Percentiles rank a stretch among this genome's conserved stretches.
These are phyloP conservation scores for Yarrowia bubula DNA, from an alignment of 805 yeast species.

Conservation along the genomic window DNA sequence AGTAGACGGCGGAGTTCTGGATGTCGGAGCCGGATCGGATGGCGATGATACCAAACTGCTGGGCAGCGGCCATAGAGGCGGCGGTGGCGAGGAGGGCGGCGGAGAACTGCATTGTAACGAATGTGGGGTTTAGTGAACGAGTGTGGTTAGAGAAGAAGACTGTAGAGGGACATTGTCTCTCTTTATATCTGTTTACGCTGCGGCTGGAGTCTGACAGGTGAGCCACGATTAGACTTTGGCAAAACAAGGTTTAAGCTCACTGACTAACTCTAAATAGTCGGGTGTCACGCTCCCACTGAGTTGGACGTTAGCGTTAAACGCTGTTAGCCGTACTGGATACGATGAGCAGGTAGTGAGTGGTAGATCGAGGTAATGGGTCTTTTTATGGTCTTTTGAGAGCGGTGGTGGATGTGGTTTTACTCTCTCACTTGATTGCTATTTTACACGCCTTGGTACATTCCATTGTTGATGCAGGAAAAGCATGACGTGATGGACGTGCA, in stretches of 20 bases:
- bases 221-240: too few relatives aligned
- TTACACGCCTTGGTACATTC: neutral
- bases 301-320: neutral
- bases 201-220: too few relatives aligned
- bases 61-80: conserved; percentile 11
- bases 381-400: neutral
- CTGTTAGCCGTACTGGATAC: neutral
- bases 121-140: neutral
- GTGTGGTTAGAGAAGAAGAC: neutral
- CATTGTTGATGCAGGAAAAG: conserved; percentile 1
- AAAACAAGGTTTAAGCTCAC: too few relatives aligned
- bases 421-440: too few relatives aligned
- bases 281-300: too few relatives aligned
- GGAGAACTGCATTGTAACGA: conserved; percentile 23
- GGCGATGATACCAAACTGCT: conserved; percentile 19
- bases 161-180: neutral
- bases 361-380: neutral
- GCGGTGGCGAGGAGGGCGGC: conserved; percentile 15
- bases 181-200: too few relatives aligned
- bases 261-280: too few relatives aligned
- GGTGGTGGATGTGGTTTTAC: too few relatives aligned
- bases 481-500: conserved; percentile 17
- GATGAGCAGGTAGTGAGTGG: too few relatives aligned
- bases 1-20: conserved; percentile 23
- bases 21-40: conserved; percentile 27